These are phyloP conservation scores for Euphorbia lathyris DNA, from an alignment of 345 rosid species.

Conservation along the genomic window DNA sequence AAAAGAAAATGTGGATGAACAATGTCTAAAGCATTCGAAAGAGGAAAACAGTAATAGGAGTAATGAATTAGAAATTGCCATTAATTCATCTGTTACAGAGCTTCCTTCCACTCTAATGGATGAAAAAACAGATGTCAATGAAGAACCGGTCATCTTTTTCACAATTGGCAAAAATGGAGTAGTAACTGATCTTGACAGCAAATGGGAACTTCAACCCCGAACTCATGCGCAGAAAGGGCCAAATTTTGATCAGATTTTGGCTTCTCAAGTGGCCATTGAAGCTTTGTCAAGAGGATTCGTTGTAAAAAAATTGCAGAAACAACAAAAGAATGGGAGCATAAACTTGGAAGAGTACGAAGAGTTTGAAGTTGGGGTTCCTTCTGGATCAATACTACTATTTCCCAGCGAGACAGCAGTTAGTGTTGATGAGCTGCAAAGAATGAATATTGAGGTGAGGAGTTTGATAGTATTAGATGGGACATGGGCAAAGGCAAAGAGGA, in stretches of 20 bases:
- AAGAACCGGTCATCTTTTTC: slow-evolving; percentile 26
- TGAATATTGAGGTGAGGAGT: slow-evolving; percentile 46
- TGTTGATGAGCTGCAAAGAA: slow-evolving; percentile 41
- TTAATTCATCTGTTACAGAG: neutral
- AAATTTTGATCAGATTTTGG: slow-evolving; percentile 44
- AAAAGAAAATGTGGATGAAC: slow-evolving; percentile 12
- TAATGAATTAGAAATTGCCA: no score
- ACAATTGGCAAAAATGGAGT: slow-evolving; percentile 45
- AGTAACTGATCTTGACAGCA: slow-evolving; percentile 26
- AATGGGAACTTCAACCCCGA: slow-evolving; percentile 23
- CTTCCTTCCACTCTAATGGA: neutral
- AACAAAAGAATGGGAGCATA: slow-evolving; percentile 10
- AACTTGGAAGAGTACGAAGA: slow-evolving; percentile 49
- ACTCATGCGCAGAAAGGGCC: neutral
- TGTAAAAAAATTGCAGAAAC: slow-evolving; percentile 43
- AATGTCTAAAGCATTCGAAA: no score
- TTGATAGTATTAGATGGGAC: slow-evolving; percentile 88
- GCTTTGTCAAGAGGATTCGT: slow-evolving; percentile 59
- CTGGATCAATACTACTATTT: slow-evolving; percentile 62
- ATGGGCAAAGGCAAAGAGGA: slow-evolving; percentile 76
- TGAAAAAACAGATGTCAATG: slow-evolving; percentile 8
- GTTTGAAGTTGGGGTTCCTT: slow-evolving; percentile 51
- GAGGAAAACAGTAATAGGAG: no score
- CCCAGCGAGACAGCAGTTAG: slow-evolving; percentile 54
- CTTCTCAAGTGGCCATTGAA: slow-evolving; percentile 33